Evolutionary conservation across 2,329 filamentous ascomycete species (phyloP), one percentile per base, ranked within the genome.

Genomic region (Thielaviopsis musarum): DNA sequence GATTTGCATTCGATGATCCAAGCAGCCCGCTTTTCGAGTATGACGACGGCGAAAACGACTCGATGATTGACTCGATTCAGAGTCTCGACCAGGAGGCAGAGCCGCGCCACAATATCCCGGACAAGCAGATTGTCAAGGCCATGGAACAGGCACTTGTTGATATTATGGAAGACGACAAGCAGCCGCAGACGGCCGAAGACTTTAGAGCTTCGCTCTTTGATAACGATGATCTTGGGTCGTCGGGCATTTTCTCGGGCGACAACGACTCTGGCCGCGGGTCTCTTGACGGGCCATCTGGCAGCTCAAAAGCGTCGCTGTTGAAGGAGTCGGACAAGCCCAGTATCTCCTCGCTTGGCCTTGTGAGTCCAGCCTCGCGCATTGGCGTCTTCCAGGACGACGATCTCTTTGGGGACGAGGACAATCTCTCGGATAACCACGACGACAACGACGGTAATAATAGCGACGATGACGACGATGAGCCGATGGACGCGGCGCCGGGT

Each of bases 331-430:
- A 82, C 28, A 95, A 87, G 70, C 91, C 90, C 24, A 98, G 88
- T 67, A 82, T 98, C 64, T 86, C 91, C 12, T 96, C 93, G 0
- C 74, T 98, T 2, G 93, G 93, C 0, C 79, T 98, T 5, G 88
- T 98, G 1, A 94, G 89, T 62, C 85, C 86, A 5, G 87, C 88
- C 15, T 89, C 88, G 17, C 84, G 89, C 22, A 90, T 91, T 61
- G 91, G 91, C 1, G 93, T 98, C 1, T 98, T 98, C 69, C 82
- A 88, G 6, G 88, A 95, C 64, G 88, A 97, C 67, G 89, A 97
- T 67, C 79, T 98, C 5, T 97, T 96, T 68, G 86, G 84, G 1
- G 91, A 97, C 64, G 88, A 95, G 66, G 82, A 88, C 66, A 90
- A 84, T 66, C 75, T 91, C 5, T 86, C 91, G 57, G 91, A 96